phyloP scores from a whole-genome alignment of 2,329 filamentous ascomycete genomes.

The Cercospora berteroae region DNA sequence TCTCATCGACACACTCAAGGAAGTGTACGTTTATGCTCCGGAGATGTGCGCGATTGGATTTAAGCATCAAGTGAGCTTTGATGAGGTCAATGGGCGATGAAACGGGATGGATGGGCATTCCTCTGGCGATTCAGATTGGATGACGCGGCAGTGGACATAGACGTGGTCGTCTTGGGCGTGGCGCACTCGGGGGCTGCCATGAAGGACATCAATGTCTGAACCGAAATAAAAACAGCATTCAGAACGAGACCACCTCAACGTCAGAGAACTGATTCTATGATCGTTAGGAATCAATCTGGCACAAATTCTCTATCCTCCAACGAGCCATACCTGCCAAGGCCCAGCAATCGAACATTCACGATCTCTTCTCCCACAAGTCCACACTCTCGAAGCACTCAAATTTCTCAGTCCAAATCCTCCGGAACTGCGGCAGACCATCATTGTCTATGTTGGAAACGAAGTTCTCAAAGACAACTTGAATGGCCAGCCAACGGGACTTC shows the following conservation, averaged over 20 bases:
- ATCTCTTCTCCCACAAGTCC: neutral
- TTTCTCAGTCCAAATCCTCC: neutral
- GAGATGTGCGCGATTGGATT: neutral
- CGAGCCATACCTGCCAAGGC: no score
- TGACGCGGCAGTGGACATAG: neutral
- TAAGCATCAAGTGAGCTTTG: slow-evolving; percentile 5
- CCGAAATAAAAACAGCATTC: no score
- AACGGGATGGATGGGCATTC: neutral
- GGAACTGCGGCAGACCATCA: neutral
- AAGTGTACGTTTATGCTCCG: neutral
- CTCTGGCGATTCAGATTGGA: no score
- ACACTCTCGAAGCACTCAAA: neutral
- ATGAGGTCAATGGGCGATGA: neutral
- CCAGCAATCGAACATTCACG: no score
- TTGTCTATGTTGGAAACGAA: neutral
- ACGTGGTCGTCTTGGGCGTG: neutral
- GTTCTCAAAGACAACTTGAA: slow-evolving; percentile 1
- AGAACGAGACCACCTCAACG: no score
- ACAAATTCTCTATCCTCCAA: no score
- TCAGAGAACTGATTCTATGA: no score
- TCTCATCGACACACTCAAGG: neutral
- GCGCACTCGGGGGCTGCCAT: neutral
- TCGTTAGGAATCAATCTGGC: no score
- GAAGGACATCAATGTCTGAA: neutral
- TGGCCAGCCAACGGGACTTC: slow-evolving; percentile 9